These are phyloP conservation scores for Cadophora luteo-olivacea DNA, from an alignment of 2,329 filamentous ascomycete genomes.

Conservation along the genomic window DNA sequence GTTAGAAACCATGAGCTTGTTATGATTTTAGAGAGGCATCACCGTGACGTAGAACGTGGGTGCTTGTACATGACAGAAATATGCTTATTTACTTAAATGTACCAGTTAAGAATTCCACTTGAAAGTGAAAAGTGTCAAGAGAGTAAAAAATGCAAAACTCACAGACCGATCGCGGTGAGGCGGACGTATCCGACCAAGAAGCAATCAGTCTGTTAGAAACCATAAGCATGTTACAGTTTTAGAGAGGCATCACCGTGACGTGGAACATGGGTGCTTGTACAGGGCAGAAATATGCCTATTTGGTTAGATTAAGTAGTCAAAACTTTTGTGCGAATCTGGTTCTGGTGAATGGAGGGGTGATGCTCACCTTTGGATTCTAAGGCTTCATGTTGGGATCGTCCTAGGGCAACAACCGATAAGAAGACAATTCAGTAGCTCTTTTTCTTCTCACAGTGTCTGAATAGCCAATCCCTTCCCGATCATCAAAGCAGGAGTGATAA, in stretches of 20 bases:
- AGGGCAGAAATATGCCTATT: background rate
- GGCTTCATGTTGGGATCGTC: background rate
- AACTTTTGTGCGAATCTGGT: background rate
- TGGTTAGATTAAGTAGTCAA: background rate
- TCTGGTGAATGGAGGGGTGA: background rate
- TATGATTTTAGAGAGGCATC: background rate
- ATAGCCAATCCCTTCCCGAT: too few relatives aligned
- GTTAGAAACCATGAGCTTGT: background rate
- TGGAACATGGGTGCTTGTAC: background rate
- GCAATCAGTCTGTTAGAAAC: background rate
- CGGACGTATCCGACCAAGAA: constrained; percentile 1
- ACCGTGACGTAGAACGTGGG: background rate
- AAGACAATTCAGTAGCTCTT: background rate
- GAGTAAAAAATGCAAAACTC: too few relatives aligned
- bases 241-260: constrained; percentile 2
- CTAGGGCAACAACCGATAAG: background rate
- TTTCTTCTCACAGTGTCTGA: background rate
- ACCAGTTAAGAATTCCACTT: too few relatives aligned
- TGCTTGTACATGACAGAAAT: background rate
- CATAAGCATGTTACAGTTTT: background rate
- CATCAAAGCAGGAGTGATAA: too few relatives aligned
- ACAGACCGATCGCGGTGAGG: background rate
- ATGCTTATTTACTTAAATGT: too few relatives aligned
- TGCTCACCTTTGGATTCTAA: background rate
- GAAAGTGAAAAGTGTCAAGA: too few relatives aligned